A percentile compares a stretch with the other conserved stretches of the same genome.
These are phyloP conservation scores for Anisodus acutangulus DNA, from an alignment of 257 asterid genomes.

Conservation along the genomic window DNA sequence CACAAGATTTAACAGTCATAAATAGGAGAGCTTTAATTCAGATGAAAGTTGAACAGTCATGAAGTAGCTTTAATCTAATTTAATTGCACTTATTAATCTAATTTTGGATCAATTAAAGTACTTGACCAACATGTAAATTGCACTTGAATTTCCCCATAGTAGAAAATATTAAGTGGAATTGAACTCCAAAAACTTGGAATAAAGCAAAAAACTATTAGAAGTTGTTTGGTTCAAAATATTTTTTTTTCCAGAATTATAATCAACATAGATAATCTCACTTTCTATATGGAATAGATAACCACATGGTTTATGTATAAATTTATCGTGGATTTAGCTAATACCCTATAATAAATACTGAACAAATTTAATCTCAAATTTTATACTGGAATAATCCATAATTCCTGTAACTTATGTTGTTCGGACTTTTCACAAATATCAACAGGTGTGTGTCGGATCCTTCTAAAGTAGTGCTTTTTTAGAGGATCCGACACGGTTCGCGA, in stretches of 20 bases:
- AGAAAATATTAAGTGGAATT: neutral
- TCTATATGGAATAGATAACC: neutral
- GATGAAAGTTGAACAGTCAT: neutral
- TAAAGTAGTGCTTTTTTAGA: too few relatives aligned
- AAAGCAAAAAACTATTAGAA: neutral
- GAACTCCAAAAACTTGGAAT: neutral
- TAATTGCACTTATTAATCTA: neutral
- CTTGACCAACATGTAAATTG: neutral
- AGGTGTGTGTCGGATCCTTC: too few relatives aligned
- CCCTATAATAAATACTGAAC: too few relatives aligned
- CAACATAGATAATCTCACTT: neutral
- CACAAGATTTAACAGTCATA: neutral
- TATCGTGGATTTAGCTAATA: too few relatives aligned
- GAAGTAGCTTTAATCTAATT: neutral
- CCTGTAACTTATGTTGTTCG: too few relatives aligned
- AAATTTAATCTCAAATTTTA: neutral
- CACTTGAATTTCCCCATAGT: neutral
- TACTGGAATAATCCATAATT: neutral
- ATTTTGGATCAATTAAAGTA: neutral
- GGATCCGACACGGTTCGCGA: too few relatives aligned
- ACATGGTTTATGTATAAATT: neutral
- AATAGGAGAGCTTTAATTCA: neutral
- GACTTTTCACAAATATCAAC: too few relatives aligned
- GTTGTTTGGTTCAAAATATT: too few relatives aligned
- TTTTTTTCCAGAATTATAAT: too few relatives aligned